phyloP scores from a whole-genome alignment of 306 rosid species.

The Inga laurina region DNA sequence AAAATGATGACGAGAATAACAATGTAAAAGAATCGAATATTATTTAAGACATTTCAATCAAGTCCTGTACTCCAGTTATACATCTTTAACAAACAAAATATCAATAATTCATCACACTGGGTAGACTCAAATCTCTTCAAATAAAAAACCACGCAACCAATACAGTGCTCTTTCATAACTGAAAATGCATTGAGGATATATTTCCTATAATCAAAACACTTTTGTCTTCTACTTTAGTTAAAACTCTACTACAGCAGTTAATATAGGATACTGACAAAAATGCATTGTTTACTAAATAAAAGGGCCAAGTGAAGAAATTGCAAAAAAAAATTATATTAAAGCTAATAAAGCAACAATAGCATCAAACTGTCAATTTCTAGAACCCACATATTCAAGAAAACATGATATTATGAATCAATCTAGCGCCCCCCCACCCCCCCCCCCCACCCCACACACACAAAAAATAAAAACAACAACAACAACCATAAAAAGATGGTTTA shows the following conservation, averaged over 20 bases:
- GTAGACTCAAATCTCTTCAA: too few relatives aligned
- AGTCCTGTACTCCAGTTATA: background rate
- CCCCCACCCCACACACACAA: too few relatives aligned
- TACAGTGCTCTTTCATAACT: background rate
- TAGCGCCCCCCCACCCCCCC: too few relatives aligned
- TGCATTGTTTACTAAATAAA: background rate
- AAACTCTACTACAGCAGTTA: too few relatives aligned
- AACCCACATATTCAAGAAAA: background rate
- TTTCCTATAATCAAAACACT: too few relatives aligned
- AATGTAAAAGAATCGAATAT: conserved; percentile 5
- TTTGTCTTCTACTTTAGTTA: background rate
- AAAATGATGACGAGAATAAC: background rate
- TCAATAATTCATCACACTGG: background rate
- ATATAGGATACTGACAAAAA: background rate
- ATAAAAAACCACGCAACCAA: background rate
- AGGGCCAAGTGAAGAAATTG: too few relatives aligned
- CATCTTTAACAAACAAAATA: background rate
- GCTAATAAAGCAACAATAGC: background rate
- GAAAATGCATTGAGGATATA: background rate
- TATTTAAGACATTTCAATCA: background rate
- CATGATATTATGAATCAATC: background rate
- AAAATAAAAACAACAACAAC: too few relatives aligned
- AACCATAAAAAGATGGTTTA: background rate
- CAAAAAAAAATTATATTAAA: background rate
- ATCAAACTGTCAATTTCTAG: background rate